Conservation (phyloP, 352 stramenopile species). For the Globisporangium abappressorium region DNA sequence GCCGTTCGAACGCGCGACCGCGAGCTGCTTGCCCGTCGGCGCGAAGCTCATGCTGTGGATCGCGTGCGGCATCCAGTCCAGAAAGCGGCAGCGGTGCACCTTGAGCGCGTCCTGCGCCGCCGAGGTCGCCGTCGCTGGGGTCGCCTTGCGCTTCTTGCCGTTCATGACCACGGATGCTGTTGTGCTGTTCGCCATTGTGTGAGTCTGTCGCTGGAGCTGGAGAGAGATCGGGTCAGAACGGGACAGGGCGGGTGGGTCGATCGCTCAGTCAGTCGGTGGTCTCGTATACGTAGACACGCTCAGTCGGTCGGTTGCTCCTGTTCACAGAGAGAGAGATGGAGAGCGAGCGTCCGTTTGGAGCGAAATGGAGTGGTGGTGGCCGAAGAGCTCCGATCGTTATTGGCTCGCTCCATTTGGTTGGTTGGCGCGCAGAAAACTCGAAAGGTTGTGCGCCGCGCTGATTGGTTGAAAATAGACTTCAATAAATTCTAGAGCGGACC, state of each 20-base stretch:
- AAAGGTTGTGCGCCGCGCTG: too few species aligned
- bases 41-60: constrained; percentile 68
- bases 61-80: constrained; percentile 80
- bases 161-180: constrained; percentile 7
- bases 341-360: neutral
- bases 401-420: constrained; percentile 4
- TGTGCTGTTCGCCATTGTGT: constrained; percentile 1
- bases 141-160: constrained; percentile 61
- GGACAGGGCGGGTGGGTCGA: neutral
- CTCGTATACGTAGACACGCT: too few species aligned
- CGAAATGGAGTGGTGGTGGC: constrained; percentile 7
- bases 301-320: neutral
- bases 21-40: constrained; percentile 47
- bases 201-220: neutral
- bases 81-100: constrained; percentile 82
- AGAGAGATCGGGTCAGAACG: neutral
- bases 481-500: too few species aligned
- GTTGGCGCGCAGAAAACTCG: constrained; percentile 12
- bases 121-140: neutral
- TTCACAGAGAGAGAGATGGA: neutral
- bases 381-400: neutral
- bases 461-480: too few species aligned
- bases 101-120: constrained; percentile 27
- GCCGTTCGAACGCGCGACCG: constrained; percentile 73
- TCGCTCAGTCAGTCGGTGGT: neutral